Percentiles rank a stretch among this genome's conserved stretches.
Conservation (phyloP, 2,329 filamentous ascomycete genomes). For the Emergomyces africanus region DNA sequence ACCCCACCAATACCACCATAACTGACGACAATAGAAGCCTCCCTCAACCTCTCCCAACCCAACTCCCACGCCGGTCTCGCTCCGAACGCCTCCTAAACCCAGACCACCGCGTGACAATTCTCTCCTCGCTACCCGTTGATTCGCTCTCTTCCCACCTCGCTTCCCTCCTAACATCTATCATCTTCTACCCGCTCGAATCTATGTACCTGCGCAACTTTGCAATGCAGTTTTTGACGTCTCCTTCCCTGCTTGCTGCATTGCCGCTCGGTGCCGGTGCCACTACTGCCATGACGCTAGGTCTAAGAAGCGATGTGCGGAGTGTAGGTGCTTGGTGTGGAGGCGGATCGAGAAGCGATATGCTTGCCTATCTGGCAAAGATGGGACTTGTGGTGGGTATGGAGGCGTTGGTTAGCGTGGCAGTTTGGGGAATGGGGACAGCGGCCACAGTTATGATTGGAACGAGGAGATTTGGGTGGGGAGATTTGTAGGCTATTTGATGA, state of each 20-base stretch:
- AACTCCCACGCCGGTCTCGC: slow-evolving; percentile 11
- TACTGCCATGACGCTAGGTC: slow-evolving; percentile 6
- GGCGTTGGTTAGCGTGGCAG: slow-evolving; percentile 22
- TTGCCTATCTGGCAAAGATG: slow-evolving; percentile 26
- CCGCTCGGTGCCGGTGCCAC: slow-evolving; percentile 6
- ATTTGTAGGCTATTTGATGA: slow-evolving; percentile 4
- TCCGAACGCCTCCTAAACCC: slow-evolving; percentile 6
- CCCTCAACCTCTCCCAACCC: neutral
- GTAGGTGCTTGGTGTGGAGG: slow-evolving; percentile 25
- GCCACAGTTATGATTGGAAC: slow-evolving; percentile 27
- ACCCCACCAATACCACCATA: neutral
- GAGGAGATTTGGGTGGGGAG: slow-evolving; percentile 29
- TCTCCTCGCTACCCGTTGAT: slow-evolving; percentile 30
- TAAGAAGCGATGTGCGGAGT: slow-evolving; percentile 19
- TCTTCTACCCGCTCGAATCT: slow-evolving; percentile 30
- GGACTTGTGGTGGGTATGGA: slow-evolving; percentile 26
- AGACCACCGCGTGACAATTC: slow-evolving; percentile 29
- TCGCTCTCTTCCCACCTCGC: slow-evolving; percentile 31
- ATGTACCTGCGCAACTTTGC: slow-evolving; percentile 29
- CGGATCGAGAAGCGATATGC: slow-evolving; percentile 17
- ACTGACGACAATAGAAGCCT: slow-evolving; percentile 5
- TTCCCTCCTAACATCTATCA: slow-evolving; percentile 22
- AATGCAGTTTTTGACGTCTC: slow-evolving; percentile 21
- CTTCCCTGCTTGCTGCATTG: slow-evolving; percentile 8
- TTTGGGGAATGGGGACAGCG: slow-evolving; percentile 27